Percentiles rank a stretch among this genome's conserved stretches.
Conservation (phyloP, 1,284 basidiomycete genomes). For the Marasmius oreades region DNA sequence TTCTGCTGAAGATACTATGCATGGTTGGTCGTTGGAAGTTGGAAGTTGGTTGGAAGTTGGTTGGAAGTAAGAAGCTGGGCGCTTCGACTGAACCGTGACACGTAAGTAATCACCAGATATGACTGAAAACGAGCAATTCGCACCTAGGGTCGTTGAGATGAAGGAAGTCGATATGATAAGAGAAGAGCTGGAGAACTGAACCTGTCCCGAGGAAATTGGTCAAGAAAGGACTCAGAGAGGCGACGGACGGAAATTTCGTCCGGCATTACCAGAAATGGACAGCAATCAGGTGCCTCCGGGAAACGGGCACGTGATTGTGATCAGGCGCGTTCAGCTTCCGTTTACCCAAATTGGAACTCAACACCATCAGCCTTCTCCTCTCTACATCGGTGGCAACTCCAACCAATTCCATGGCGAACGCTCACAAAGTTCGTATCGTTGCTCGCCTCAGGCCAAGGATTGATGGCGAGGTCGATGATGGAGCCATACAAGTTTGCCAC, state of each 20-base stretch:
- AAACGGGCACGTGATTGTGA: neutral
- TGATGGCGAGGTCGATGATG: slow-evolving; percentile 57
- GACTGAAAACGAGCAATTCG: no score
- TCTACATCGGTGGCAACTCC: neutral
- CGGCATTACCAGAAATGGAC: no score
- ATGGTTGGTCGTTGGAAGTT: slow-evolving; percentile 31
- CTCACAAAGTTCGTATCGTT: slow-evolving; percentile 41
- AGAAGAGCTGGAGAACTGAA: no score
- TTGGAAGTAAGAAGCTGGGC: neutral
- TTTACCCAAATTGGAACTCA: neutral
- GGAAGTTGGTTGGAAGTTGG: neutral
- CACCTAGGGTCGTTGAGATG: no score
- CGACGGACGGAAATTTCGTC: no score
- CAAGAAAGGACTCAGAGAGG: no score
- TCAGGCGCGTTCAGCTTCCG: neutral
- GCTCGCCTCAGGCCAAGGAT: slow-evolving; percentile 65
- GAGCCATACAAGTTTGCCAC: slow-evolving; percentile 51
- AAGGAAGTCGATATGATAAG: neutral
- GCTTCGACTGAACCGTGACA: neutral
- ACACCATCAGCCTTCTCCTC: neutral
- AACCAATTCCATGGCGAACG: neutral
- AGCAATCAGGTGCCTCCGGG: neutral
- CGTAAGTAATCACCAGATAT: neutral
- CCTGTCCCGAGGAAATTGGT: no score
- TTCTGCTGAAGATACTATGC: slow-evolving; percentile 65